Conservation (phyloP, 169 alveolate genomes). For the Perkinsus marinus region DNA sequence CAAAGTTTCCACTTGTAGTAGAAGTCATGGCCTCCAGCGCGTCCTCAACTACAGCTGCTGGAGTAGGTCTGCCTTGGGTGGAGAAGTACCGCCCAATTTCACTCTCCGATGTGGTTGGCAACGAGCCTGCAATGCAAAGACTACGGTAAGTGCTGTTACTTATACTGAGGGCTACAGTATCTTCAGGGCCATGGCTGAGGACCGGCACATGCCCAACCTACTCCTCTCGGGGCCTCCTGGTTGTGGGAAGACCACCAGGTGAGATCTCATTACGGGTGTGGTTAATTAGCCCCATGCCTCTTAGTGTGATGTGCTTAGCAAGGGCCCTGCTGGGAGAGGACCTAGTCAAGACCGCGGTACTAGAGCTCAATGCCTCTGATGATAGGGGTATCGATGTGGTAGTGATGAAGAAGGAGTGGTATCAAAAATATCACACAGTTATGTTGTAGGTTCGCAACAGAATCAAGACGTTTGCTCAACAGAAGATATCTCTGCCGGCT, state of each 20-base stretch:
- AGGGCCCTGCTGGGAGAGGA: slow-evolving; percentile 78
- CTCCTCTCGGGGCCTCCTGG: slow-evolving; percentile 98
- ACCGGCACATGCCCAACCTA: slow-evolving; percentile 93
- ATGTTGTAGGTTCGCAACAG: slow-evolving; percentile 84
- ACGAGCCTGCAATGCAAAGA: slow-evolving; percentile 74
- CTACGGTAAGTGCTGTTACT: too few species aligned
- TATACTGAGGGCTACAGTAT: too few species aligned
- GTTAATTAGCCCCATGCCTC: too few species aligned
- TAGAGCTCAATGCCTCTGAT: slow-evolving; percentile 98
- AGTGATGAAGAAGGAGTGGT: too few species aligned
- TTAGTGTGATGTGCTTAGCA: slow-evolving; percentile 88
- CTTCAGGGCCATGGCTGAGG: slow-evolving; percentile 56
- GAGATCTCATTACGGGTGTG: too few species aligned
- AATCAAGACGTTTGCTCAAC: slow-evolving; percentile 86
- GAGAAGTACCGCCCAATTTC: slow-evolving; percentile 92
- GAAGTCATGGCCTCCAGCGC: too few species aligned
- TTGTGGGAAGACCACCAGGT: slow-evolving; percentile 92
- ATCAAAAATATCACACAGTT: too few species aligned
- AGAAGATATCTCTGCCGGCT: slow-evolving; percentile 76
- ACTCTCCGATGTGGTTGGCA: slow-evolving; percentile 88
- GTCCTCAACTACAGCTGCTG: too few species aligned
- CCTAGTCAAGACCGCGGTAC: slow-evolving; percentile 69
- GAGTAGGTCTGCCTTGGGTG: slow-evolving; percentile 49
- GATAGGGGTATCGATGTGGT: slow-evolving; percentile 95
- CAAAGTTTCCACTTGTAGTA: too few species aligned